Base-by-base conservation (phyloP, 345 rosid genomes). In the Eucalyptus pauciflora region DNA sequence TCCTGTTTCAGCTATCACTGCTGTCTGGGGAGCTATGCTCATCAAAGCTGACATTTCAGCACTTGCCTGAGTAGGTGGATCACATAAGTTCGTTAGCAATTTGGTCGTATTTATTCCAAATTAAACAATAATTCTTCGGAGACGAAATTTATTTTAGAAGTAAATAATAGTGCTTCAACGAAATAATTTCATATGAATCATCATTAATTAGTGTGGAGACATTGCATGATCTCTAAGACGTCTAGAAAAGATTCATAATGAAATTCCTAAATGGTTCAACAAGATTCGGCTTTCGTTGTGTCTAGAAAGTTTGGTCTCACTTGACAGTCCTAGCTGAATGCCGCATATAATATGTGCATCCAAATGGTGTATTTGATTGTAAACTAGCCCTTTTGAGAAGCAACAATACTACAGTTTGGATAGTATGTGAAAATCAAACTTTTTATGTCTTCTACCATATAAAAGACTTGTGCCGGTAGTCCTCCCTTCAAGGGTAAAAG, bases 41-140 rank as follows among this genome's bases (percentile, higher is more conserved):
- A 95, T 95, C 92, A 98, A 91, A 8, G 95, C 92, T 48, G 97
- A 95, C 99, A 97, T 98, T 50, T 90, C 97, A 33, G 98, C 96
- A 69, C 76, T 95, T 69, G 99, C 99, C 99, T 98, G 95, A 86
- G 13, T 15, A 89, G 80, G 67, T 62, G 49, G 41, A 58, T 58
- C 27, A 31, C 52, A 48, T 15, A 87, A 64, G n/a, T 29, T 50
- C 31, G 4, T 46, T 14, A 67, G 85, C 20, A n/a, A 50, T 46
- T 51, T 29, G 41, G 45, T 69, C 7, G 5, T 69, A 33, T 18
- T 17, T 33, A 69, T 69, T 69, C 81, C 81, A 69, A 33, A 69
- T 41, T 37, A 69, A 41, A 76, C 8, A 20, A 43, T 76, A 41
- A 11, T 43, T 76, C 48, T 41, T 76, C 1, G 4, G 25, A 22